Evolutionary conservation across 805 yeast species (phyloP).

Genomic region (Myxozyma mucilagina): DNA sequence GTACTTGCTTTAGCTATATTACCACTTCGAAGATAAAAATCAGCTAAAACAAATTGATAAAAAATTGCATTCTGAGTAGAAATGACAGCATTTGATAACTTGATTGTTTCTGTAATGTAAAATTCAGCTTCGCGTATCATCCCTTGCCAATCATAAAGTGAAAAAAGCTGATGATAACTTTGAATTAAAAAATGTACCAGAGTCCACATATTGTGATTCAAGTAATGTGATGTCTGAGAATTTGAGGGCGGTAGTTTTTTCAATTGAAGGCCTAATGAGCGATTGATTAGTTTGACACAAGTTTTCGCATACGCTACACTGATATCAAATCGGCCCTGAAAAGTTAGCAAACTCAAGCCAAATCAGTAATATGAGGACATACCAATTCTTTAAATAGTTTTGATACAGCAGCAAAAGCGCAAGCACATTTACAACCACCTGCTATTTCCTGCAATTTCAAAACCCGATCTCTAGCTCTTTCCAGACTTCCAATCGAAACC

Average conservation of each 20-base stretch:
- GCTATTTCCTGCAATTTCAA: background rate
- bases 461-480: conserved; percentile 7
- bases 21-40: conserved; percentile 25
- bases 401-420: conserved; percentile 7
- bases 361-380: background rate
- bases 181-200: conserved; percentile 30
- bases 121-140: conserved; percentile 44
- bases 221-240: background rate
- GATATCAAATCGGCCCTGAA: conserved; percentile 8
- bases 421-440: background rate
- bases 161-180: conserved; percentile 31
- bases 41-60: conserved; percentile 17
- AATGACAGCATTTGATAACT: conserved; percentile 34
- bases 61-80: conserved; percentile 23
- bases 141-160: conserved; percentile 41
- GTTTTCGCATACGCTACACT: conserved; percentile 19
- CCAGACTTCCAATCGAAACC: conserved; percentile 16
- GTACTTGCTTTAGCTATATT: conserved; percentile 13
- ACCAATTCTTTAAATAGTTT: conserved; percentile 19
- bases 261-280: background rate
- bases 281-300: conserved; percentile 8
- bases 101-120: conserved; percentile 40
- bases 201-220: background rate
- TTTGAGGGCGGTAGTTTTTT: background rate
- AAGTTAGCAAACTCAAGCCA: background rate